Percentiles rank a stretch among this genome's conserved stretches.
Conservation (phyloP, 2,329 filamentous ascomycete species). For the Colletotrichum sp. region DNA sequence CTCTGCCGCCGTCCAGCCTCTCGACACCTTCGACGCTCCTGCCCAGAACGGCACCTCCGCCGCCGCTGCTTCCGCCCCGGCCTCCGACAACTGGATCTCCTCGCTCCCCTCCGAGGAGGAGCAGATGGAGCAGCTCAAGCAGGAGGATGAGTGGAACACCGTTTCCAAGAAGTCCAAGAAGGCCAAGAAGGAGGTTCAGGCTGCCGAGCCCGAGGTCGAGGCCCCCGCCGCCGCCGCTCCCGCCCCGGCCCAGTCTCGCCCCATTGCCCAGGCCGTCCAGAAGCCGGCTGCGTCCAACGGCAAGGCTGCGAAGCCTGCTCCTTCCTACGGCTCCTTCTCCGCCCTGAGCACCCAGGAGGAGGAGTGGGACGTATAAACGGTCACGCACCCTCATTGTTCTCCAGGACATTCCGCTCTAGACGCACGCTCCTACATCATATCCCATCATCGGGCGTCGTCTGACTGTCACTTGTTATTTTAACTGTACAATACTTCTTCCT, state of each 20-base stretch:
- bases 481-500: conserved; percentile 21
- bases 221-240: conserved; percentile 33
- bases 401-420: conserved; percentile 14
- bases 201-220: conserved; percentile 37
- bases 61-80: conserved; percentile 35
- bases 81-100: conserved; percentile 50
- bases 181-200: conserved; percentile 45
- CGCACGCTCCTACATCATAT: neutral
- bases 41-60: conserved; percentile 35
- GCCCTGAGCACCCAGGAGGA: conserved; percentile 50
- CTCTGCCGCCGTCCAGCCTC: conserved; percentile 45
- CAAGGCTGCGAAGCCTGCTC: conserved; percentile 32
- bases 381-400: neutral
- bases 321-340: conserved; percentile 49
- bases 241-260: conserved; percentile 17
- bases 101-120: conserved; percentile 66
- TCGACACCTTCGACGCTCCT: conserved; percentile 61
- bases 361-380: conserved; percentile 56
- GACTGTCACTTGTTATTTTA: conserved; percentile 21
- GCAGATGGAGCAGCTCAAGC: conserved; percentile 62
- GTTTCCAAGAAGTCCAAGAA: conserved; percentile 54
- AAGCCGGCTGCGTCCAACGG: conserved; percentile 29
- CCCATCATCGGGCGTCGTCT: neutral
- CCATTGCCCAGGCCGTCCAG: conserved; percentile 33
- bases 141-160: conserved; percentile 64